Evolutionary conservation across 805 yeast genomes (phyloP), one percentile per base, ranked within the genome.

Genomic region (Barnettozyma botsteinii): DNA sequence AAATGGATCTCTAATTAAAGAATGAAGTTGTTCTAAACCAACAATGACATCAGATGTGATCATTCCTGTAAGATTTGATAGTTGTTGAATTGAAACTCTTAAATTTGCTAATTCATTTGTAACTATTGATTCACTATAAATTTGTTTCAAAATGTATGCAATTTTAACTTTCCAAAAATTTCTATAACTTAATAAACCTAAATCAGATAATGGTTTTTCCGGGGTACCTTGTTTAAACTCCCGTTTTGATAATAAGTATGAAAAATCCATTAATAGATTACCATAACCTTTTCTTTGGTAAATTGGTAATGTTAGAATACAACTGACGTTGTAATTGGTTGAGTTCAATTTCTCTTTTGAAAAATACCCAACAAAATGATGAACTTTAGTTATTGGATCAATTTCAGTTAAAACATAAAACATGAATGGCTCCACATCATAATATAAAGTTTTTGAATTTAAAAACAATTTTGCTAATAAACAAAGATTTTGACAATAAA

Each of bases 371-470:
- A 89, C 89, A 62, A 93, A 84, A 55, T 85, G 88, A 55, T 81
- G 81, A 14, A 67, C 69, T 7, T 56, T 54, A 3, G 53, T 49
- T 0, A 46, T 35, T 5, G 54, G 67, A 51, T 79, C 85, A 31
- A 73, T 66, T 48, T 84, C 93, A 5, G 91, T 84, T 33, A 93
- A 61, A 2, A 89, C 78, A 61, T 91, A 93, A 56, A 93, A 93
- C 56, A 84, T 74, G 52, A 91, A 91, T 1, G 98, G 96, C 59
- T 93, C 96, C 32, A 91, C 98, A 55, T 93, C 98, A 57, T 87
- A 87, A 57, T 88, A 89, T 37, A 93, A 66, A 0, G 97, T 87
- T 56, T 93, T 93, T 2, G 96, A 86, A 59, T 89, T 86, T 37
- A 93, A 68, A 54, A 89, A 93, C 43, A 88, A 64, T 58, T 91